These are phyloP conservation scores for Aspergillus sclerotiicarbonarius DNA, from an alignment of 495 filamentous ascomycete species.

Conservation along the genomic window DNA sequence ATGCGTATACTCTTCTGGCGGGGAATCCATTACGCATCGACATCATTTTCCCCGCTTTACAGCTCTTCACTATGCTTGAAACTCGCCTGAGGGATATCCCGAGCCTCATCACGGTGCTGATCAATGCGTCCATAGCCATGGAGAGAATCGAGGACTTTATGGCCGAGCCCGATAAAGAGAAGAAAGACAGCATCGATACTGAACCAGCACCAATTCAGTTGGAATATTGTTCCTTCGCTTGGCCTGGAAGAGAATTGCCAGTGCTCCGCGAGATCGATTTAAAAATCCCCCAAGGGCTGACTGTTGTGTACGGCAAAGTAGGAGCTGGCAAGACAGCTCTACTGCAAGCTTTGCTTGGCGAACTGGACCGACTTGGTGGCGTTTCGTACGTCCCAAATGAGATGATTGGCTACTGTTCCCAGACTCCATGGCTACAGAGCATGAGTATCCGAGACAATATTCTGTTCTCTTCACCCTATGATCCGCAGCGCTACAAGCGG, in stretches of 20 bases:
- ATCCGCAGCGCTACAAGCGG: constrained; percentile 58
- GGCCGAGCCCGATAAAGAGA: constrained; percentile 73
- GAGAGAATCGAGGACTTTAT: constrained; percentile 81
- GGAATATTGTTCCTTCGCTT: constrained; percentile 66
- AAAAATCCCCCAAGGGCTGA: constrained; percentile 62
- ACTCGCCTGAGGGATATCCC: constrained; percentile 67
- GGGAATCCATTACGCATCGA: constrained; percentile 66
- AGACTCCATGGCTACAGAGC: constrained; percentile 87
- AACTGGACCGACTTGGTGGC: constrained; percentile 66
- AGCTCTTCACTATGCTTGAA: constrained; percentile 74
- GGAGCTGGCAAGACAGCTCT: constrained; percentile 79
- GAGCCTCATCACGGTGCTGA: constrained; percentile 62
- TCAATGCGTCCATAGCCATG: constrained; percentile 74
- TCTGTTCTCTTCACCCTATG: constrained; percentile 70
- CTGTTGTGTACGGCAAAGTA: constrained; percentile 68
- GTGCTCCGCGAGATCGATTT: constrained; percentile 65
- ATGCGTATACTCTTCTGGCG: constrained; percentile 69
- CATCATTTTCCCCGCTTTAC: constrained; percentile 76
- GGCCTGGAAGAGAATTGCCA: constrained; percentile 62
- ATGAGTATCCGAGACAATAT: constrained; percentile 89
- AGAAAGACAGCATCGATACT: constrained; percentile 29
- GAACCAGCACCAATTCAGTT: constrained; percentile 45
- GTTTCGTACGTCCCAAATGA: constrained; percentile 58
- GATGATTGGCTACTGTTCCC: constrained; percentile 76
- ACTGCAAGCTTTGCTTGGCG: constrained; percentile 73